Conservation (phyloP, 805 yeast genomes). For the Diddensiella transvaalensis region DNA sequence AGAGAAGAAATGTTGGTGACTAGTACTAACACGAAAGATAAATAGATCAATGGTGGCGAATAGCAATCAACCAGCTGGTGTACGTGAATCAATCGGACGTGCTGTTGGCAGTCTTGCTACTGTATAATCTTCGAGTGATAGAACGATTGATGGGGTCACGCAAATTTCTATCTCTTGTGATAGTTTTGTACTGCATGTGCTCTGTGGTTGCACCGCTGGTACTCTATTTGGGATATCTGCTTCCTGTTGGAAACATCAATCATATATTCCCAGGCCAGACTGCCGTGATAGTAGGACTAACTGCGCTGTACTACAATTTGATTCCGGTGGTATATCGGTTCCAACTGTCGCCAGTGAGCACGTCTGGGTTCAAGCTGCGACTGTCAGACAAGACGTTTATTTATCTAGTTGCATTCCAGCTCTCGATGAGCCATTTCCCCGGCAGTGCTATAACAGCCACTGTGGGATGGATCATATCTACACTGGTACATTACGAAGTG, state of each 20-base stretch:
- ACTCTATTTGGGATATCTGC: conserved; percentile 14
- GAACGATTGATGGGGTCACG: conserved; percentile 40
- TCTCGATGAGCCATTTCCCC: conserved; percentile 33
- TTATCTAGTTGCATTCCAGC: conserved; percentile 34
- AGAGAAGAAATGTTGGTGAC: too few relatives aligned
- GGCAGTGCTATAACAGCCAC: conserved; percentile 29
- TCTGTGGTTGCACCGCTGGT: conserved; percentile 23
- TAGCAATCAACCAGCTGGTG: conserved; percentile 31
- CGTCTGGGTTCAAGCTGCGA: conserved; percentile 16
- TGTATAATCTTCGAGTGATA: conserved; percentile 38
- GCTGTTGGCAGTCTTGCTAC: conserved; percentile 33
- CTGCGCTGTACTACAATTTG: conserved; percentile 36
- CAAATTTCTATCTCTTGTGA: conserved; percentile 32
- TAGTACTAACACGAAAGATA: too few relatives aligned
- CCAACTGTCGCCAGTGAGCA: conserved; percentile 27
- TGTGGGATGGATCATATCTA: conserved; percentile 39
- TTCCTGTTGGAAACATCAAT: conserved; percentile 19
- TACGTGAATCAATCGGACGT: conserved; percentile 38
- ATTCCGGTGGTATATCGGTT: conserved; percentile 42
- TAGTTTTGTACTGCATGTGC: conserved; percentile 24
- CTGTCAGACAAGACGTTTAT: conserved; percentile 38
- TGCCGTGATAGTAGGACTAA: conserved; percentile 34
- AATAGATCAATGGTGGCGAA: conserved; percentile 36
- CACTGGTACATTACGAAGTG: conserved; percentile 34
- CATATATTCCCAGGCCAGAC: conserved; percentile 36